Conservation (phyloP, 306 rosid species). For the Gillenia trifoliata region DNA sequence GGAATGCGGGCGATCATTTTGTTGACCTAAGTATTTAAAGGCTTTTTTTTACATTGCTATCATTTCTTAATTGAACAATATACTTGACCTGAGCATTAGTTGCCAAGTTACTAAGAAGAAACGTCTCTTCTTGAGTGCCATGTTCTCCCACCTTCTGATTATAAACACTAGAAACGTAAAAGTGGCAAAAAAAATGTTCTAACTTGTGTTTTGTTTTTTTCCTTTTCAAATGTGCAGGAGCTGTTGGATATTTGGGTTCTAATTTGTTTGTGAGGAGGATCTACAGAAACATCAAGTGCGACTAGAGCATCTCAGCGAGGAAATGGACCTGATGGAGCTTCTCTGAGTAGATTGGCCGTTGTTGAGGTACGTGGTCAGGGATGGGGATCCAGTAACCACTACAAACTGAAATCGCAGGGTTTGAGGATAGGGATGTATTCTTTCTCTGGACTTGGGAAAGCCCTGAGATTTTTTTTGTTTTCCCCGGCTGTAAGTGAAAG, state of each 20-base stretch:
- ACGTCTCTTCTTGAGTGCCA: background rate
- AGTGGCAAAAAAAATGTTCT: background rate
- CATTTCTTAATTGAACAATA: background rate
- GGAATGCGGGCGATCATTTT: background rate
- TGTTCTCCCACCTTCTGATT: background rate
- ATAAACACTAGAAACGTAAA: background rate
- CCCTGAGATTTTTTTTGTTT: constrained; percentile 40
- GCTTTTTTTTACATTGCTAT: background rate
- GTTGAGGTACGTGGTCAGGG: constrained; percentile 42
- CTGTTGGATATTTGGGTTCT: constrained; percentile 95
- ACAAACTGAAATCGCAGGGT: constrained; percentile 49
- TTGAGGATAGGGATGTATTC: constrained; percentile 54
- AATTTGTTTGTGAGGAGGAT: constrained; percentile 97
- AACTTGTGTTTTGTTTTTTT: constrained; percentile 1
- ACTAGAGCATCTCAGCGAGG: constrained; percentile 44
- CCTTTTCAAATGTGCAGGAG: constrained; percentile 56
- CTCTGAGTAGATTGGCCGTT: constrained; percentile 22
- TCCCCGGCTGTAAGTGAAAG: constrained; percentile 71
- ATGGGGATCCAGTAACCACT: constrained; percentile 33
- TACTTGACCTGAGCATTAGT: background rate
- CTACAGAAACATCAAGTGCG: constrained; percentile 98
- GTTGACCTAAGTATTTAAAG: background rate
- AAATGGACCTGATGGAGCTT: constrained; percentile 44
- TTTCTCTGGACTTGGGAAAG: constrained; percentile 51
- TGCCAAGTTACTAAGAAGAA: background rate